A percentile compares a stretch with the other conserved stretches of the same genome.
Evolutionary conservation across 2,329 filamentous ascomycete species (phyloP).

Genomic region (Rhexocercosporidium sp.): DNA sequence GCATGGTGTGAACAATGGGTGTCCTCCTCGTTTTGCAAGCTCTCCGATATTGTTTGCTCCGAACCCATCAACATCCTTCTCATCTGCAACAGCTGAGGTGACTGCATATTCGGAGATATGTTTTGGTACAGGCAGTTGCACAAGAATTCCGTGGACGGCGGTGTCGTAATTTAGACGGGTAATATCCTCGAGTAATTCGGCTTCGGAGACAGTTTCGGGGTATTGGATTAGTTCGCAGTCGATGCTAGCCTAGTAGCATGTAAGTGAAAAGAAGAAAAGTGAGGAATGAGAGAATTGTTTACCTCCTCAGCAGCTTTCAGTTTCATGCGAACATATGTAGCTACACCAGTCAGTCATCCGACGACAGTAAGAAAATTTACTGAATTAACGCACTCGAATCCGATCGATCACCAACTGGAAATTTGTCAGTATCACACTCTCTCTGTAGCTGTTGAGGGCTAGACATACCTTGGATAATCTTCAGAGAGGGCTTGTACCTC

Average conservation of each 20-base stretch:
- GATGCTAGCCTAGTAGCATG: slow-evolving; percentile 76
- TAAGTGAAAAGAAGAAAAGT: slow-evolving; percentile 21
- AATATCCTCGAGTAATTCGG: slow-evolving; percentile 85
- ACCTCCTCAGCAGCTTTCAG: slow-evolving; percentile 94
- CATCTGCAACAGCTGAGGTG: slow-evolving; percentile 87
- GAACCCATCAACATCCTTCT: slow-evolving; percentile 98
- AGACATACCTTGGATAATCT: slow-evolving; percentile 87
- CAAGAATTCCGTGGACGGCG: slow-evolving; percentile 86
- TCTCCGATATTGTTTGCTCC: slow-evolving; percentile 94
- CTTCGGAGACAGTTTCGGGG: slow-evolving; percentile 79
- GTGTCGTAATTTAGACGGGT: slow-evolving; percentile 85
- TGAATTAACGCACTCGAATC: slow-evolving; percentile 75
- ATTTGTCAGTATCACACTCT: slow-evolving; percentile 29
- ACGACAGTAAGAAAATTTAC: neutral
- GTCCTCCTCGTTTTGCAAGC: slow-evolving; percentile 91
- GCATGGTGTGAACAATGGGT: slow-evolving; percentile 89
- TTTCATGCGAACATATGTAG: slow-evolving; percentile 99
- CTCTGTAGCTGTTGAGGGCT: neutral
- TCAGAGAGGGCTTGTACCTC: slow-evolving; percentile 85
- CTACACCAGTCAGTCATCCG: slow-evolving; percentile 49
- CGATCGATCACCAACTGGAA: slow-evolving; percentile 82
- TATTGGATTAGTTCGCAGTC: slow-evolving; percentile 85
- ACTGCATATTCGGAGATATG: slow-evolving; percentile 90
- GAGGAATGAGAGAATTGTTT: slow-evolving; percentile 35
- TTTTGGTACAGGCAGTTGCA: slow-evolving; percentile 88